These are phyloP conservation scores for Saturnispora besseyi DNA, from an alignment of 805 yeast species.

Conservation along the genomic window DNA sequence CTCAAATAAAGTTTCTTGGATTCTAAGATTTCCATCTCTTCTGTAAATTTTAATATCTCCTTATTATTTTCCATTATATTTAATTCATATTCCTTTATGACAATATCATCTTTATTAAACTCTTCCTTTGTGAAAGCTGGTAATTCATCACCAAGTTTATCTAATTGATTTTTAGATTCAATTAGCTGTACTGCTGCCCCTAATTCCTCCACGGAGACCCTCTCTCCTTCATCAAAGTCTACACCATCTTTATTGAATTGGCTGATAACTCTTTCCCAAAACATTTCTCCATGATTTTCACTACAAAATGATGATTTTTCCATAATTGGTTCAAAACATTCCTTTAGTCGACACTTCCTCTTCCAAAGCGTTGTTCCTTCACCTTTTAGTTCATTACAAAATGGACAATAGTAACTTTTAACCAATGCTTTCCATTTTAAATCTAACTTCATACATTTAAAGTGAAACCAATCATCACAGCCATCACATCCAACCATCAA, in stretches of 20 bases:
- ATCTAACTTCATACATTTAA: constrained; percentile 60
- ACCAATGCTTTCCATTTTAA: constrained; percentile 45
- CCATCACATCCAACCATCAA: constrained; percentile 93
- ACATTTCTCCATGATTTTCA: constrained; percentile 56
- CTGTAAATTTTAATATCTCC: neutral
- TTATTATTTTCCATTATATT: neutral
- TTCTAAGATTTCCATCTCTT: neutral
- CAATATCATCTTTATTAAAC: neutral
- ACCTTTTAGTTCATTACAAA: constrained; percentile 45
- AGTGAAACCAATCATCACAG: constrained; percentile 94
- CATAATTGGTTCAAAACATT: constrained; percentile 49
- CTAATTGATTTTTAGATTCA: constrained; percentile 17
- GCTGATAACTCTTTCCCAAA: constrained; percentile 27
- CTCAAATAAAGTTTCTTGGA: neutral
- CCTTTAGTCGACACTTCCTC: constrained; percentile 56
- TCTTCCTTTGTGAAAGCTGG: constrained; percentile 26
- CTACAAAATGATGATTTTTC: constrained; percentile 61
- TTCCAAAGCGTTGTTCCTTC: constrained; percentile 58
- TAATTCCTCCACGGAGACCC: constrained; percentile 1
- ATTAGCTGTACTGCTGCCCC: constrained; percentile 12
- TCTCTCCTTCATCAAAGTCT: constrained; percentile 9
- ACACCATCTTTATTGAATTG: constrained; percentile 12
- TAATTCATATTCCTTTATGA: neutral
- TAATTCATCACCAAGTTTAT: constrained; percentile 29
- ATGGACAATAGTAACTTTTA: constrained; percentile 60